Evolutionary conservation across 1,284 basidiomycete species (phyloP), one percentile per base, ranked within the genome.

Genomic region (Boletus sp.): DNA sequence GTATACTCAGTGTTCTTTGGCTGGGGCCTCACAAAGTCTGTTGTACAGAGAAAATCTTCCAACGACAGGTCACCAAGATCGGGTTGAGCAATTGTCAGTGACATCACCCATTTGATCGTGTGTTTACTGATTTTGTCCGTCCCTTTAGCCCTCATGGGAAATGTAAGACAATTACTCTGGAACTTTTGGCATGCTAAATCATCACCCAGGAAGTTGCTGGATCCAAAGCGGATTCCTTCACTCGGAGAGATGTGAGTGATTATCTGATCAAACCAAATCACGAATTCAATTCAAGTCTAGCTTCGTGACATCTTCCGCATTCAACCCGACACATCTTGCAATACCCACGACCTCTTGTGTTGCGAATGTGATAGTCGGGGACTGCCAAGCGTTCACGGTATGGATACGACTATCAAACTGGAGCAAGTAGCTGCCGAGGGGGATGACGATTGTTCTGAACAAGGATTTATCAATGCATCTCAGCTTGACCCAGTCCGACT

Each of bases 21-120:
- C 20, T 37, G 5, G 27, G 20, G 13, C n/a, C 52, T 62, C 22
- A 51, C 44, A 52, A 39, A 51, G 39, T 57, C 51, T 53, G 39
- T 45, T 46, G 51, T 37, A 60, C 42, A 90, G 89, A 93, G 73
- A 93, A 93, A 73, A 92, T 93, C 20, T 92, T 84, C 66, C 91
- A 98, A 74, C 84, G 97, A 51, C 96, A 98, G 74, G 85, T 98
- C 29, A 98, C 93, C n/a, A 99, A 99, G 74, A 83, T 94, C 16
- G 96, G 94, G 1, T 75, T 99, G 49, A 93, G 91, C 65, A 85
- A 91, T 63, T 91, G 92, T 92, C 65, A 77, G 88, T 78, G 46
- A 12, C 13, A n/a, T 37, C 7, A 33, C 51, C 4, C 13, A 22
- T 36, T n/a, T 43, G 22, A 37, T 46, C 15, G n/a, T 29, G 24